Percentiles rank a stretch among this genome's conserved stretches.
Conservation (phyloP, 257 asterid species). For the Linderniella brevidens region DNA sequence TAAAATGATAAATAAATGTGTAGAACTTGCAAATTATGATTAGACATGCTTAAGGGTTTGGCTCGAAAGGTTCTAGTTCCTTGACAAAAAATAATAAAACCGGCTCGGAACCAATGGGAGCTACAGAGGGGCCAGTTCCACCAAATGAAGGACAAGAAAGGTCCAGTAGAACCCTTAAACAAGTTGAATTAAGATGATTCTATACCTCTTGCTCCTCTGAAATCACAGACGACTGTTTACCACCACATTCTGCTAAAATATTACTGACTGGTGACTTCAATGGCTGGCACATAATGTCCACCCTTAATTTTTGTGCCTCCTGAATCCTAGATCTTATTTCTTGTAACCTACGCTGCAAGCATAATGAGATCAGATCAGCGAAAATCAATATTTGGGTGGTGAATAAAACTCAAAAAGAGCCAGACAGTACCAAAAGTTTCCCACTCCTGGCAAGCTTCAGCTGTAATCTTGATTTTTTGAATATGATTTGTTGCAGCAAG, state of each 20-base stretch:
- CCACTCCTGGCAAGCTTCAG: constrained; percentile 44
- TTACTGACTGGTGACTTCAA: constrained; percentile 12
- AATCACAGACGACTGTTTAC: constrained; percentile 16
- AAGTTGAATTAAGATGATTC: too few species aligned
- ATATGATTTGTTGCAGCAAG: constrained; percentile 37
- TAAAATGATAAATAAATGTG: too few species aligned
- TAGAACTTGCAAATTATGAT: too few species aligned
- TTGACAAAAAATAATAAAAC: too few species aligned
- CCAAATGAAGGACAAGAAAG: constrained; percentile 2
- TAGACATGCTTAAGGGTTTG: too few species aligned
- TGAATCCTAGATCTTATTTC: constrained; percentile 35
- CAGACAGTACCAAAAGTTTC: constrained; percentile 44
- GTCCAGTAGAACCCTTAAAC: too few species aligned
- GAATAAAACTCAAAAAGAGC: constrained; percentile 12
- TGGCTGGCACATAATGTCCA: constrained; percentile 17
- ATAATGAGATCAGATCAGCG: constrained; percentile 12
- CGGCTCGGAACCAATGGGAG: too few species aligned
- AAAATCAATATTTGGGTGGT: constrained; percentile 2
- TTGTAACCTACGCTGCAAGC: constrained; percentile 46
- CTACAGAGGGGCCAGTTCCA: too few species aligned
- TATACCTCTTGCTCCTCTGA: constrained; percentile 15
- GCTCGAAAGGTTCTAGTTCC: too few species aligned
- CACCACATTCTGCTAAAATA: constrained; percentile 15
- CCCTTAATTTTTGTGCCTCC: constrained; percentile 34
- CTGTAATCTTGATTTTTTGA: constrained; percentile 50